A percentile compares a stretch with the other conserved stretches of the same genome.
Conservation (phyloP, 257 asterid genomes). For the Anisodus acutangulus region DNA sequence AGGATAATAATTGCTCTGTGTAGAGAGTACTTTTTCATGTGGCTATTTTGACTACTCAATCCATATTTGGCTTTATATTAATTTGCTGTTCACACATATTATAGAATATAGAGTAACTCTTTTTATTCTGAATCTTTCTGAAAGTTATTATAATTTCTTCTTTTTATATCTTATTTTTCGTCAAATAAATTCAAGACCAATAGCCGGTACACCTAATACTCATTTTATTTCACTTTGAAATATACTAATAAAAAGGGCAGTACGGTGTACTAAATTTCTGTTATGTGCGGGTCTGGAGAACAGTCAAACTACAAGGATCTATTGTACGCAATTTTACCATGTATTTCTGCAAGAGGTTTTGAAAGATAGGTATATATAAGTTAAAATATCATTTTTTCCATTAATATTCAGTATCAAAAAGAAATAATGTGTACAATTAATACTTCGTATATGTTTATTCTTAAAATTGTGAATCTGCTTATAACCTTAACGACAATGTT, state of each 20-base stretch:
- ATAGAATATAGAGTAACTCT: neutral
- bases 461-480: neutral
- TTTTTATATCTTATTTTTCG: neutral
- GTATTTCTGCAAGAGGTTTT: too few relatives aligned
- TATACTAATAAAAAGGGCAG: too few relatives aligned
- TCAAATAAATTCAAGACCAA: neutral
- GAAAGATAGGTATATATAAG: too few relatives aligned
- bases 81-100: slow-evolving; percentile 8
- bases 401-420: neutral
- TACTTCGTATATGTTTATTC: neutral
- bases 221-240: too few relatives aligned
- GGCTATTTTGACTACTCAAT: slow-evolving; percentile 48
- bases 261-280: too few relatives aligned
- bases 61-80: slow-evolving; percentile 32
- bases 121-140: neutral
- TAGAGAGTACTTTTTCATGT: slow-evolving; percentile 39
- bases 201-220: too few relatives aligned
- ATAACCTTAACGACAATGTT: neutral
- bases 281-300: too few relatives aligned
- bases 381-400: too few relatives aligned
- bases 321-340: too few relatives aligned
- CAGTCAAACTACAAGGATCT: too few relatives aligned
- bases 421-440: neutral
- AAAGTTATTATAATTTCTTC: neutral
- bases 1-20: slow-evolving; percentile 41